phyloP scores from a whole-genome alignment of 2,329 filamentous ascomycete species.

The Diaporthe capsici region DNA sequence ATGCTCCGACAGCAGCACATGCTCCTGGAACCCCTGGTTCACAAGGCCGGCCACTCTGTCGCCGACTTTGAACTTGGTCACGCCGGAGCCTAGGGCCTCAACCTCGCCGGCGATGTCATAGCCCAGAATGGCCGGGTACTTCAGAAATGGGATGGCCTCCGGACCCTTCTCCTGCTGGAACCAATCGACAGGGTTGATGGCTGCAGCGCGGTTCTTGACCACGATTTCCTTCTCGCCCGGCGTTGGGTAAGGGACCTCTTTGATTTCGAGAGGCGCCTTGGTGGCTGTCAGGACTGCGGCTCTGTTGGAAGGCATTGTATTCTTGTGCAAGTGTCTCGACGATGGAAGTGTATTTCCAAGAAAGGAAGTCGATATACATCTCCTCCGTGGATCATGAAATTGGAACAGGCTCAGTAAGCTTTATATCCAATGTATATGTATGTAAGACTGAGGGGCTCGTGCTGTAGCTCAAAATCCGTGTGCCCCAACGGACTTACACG shows the following conservation, averaged over 20 bases:
- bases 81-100: slow-evolving; percentile 48
- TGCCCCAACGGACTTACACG: not conserved
- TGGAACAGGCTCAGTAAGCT: not conserved
- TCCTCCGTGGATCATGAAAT: not conserved
- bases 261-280: slow-evolving; percentile 32
- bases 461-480: not conserved
- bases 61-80: slow-evolving; percentile 50
- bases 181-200: slow-evolving; percentile 53
- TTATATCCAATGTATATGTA: not conserved
- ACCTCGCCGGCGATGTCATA: slow-evolving; percentile 53
- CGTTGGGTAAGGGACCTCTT: slow-evolving; percentile 28
- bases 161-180: slow-evolving; percentile 49
- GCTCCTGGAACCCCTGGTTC: slow-evolving; percentile 48
- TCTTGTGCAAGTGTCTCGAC: not conserved
- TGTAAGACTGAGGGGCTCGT: slow-evolving; percentile 10
- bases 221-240: slow-evolving; percentile 44
- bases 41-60: slow-evolving; percentile 51
- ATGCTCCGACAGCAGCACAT: slow-evolving; percentile 43
- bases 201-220: slow-evolving; percentile 50
- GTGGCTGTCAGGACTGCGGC: slow-evolving; percentile 36
- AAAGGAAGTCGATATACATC: not conserved
- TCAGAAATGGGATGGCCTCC: slow-evolving; percentile 47
- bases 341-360: not conserved
- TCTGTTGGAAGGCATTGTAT: slow-evolving; percentile 34
- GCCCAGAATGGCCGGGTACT: slow-evolving; percentile 52